These are phyloP conservation scores for Chlorella sp. DNA, from an alignment of 139 green algal genomes.

Conservation along the genomic window DNA sequence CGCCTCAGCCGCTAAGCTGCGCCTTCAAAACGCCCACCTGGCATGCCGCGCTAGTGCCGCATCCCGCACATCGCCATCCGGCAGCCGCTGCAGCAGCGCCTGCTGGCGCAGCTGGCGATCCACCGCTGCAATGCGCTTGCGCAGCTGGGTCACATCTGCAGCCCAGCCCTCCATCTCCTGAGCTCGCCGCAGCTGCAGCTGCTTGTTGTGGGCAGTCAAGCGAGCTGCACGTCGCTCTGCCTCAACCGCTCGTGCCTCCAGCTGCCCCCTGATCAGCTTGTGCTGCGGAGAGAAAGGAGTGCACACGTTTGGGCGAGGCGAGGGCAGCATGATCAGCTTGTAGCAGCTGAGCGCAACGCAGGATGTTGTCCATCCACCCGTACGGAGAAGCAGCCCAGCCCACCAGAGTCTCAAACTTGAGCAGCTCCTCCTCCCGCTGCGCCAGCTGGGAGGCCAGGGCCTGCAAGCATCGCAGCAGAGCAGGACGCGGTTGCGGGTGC, in stretches of 20 bases:
- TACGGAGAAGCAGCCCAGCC: too few relatives aligned
- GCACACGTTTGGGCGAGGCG: too few relatives aligned
- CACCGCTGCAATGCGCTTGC: constrained; percentile 70
- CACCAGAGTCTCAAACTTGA: constrained; percentile 65
- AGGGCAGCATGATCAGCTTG: too few relatives aligned
- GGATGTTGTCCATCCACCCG: too few relatives aligned
- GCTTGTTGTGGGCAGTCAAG: constrained; percentile 42
- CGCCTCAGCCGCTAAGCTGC: background rate
- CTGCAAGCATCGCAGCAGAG: constrained; percentile 8
- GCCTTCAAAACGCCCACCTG: background rate
- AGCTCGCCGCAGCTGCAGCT: constrained; percentile 58
- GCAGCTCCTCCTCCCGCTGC: constrained; percentile 70
- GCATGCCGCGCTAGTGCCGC: constrained; percentile 49
- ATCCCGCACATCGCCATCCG: constrained; percentile 65
- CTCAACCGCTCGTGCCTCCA: constrained; percentile 72
- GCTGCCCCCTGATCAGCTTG: constrained; percentile 61
- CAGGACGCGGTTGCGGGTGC: too few relatives aligned
- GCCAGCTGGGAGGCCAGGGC: constrained; percentile 60
- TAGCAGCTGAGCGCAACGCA: too few relatives aligned
- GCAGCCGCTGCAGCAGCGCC: constrained; percentile 66
- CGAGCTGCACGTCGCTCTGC: constrained; percentile 42
- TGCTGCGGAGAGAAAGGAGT: constrained; percentile 33
- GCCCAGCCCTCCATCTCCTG: constrained; percentile 79
- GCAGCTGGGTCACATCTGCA: constrained; percentile 73
- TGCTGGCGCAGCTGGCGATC: constrained; percentile 81